phyloP scores from a whole-genome alignment of 768 basidiomycete genomes.

The Boletus vinaceobasis region DNA sequence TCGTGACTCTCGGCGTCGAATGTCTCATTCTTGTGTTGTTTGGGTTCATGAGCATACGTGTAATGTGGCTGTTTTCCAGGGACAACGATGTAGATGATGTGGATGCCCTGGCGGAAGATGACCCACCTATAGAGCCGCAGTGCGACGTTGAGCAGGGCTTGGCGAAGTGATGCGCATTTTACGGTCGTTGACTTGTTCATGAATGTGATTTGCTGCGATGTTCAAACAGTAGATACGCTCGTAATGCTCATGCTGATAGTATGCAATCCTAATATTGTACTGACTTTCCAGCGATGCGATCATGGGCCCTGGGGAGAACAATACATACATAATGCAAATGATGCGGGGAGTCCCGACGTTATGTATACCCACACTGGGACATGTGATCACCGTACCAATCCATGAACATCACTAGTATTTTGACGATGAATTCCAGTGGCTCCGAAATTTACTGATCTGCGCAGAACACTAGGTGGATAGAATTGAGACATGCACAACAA shows the following conservation, averaged over 20 bases:
- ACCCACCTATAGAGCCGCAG: neutral
- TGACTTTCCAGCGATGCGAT: too few relatives aligned
- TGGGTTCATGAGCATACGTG: neutral
- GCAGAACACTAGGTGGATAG: too few relatives aligned
- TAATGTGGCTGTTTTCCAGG: neutral
- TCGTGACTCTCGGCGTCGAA: constrained; percentile 2
- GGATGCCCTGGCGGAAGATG: neutral
- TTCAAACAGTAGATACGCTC: neutral
- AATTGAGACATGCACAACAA: too few relatives aligned
- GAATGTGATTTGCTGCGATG: neutral
- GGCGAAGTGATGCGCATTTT: neutral
- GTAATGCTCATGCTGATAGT: neutral
- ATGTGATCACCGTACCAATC: too few relatives aligned
- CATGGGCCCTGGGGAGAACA: too few relatives aligned
- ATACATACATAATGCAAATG: too few relatives aligned
- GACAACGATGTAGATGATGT: neutral
- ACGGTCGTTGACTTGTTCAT: neutral
- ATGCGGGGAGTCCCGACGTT: too few relatives aligned
- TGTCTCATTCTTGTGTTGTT: constrained; percentile 4
- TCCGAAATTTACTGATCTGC: too few relatives aligned
- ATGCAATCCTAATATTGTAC: too few relatives aligned
- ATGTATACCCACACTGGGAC: too few relatives aligned
- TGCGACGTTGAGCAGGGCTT: neutral
- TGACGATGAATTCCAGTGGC: too few relatives aligned
- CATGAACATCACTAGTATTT: too few relatives aligned